phyloP scores from a whole-genome alignment of 2,329 filamentous ascomycete genomes.

The Aspergillus brunneoviolaceus region DNA sequence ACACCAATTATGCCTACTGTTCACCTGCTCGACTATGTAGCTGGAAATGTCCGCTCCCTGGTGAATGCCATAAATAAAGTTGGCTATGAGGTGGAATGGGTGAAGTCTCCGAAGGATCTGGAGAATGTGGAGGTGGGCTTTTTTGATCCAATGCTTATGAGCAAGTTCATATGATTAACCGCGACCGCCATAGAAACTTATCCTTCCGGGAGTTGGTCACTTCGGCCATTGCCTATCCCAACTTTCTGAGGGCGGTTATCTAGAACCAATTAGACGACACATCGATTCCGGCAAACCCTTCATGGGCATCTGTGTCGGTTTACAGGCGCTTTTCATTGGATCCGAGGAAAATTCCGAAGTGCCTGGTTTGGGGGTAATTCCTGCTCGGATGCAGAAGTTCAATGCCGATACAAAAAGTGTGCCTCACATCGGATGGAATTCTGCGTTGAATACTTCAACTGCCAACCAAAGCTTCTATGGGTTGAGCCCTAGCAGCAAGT shows the following conservation, averaged over 20 bases:
- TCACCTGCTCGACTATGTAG: constrained; percentile 75
- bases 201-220: constrained; percentile 93
- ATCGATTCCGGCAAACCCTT: constrained; percentile 92
- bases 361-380: constrained; percentile 73
- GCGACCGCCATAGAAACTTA: constrained; percentile 68
- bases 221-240: constrained; percentile 94
- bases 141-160: not conserved
- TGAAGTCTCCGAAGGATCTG: constrained; percentile 80
- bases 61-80: constrained; percentile 97
- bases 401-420: constrained; percentile 77
- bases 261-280: constrained; percentile 77
- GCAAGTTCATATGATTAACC: constrained; percentile 9
- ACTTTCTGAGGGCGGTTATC: constrained; percentile 76
- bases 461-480: constrained; percentile 68
- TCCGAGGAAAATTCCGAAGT: constrained; percentile 75
- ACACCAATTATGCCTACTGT: constrained; percentile 45
- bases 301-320: constrained; percentile 93
- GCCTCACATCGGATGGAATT: constrained; percentile 99
- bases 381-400: constrained; percentile 71
- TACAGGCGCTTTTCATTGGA: constrained; percentile 85
- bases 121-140: constrained; percentile 72
- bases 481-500: constrained; percentile 78
- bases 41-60: constrained; percentile 91
- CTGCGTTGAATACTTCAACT: constrained; percentile 59
- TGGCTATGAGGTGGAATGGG: constrained; percentile 90